Conservation (phyloP, 306 rosid genomes). For the Corylus americana region DNA sequence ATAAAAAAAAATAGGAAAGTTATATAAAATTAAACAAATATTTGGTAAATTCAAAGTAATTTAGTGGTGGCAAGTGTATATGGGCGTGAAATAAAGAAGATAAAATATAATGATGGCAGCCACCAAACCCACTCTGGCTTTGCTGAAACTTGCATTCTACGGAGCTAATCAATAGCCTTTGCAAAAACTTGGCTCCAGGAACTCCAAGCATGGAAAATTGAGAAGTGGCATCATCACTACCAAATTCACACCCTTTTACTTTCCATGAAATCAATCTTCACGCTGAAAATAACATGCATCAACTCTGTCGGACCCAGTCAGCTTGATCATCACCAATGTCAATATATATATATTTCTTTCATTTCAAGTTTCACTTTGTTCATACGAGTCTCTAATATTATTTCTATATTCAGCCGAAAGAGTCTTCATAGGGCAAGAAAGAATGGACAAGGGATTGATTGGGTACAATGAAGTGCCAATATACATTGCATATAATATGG, state of each 20-base stretch:
- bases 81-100: constrained; percentile 22
- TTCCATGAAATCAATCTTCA: constrained; percentile 4
- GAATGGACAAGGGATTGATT: no score
- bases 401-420: no score
- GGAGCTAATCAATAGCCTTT: constrained; percentile 34
- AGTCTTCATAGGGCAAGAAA: no score
- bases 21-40: neutral
- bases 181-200: constrained; percentile 20
- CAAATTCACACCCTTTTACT: neutral
- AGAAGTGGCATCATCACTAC: neutral
- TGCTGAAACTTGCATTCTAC: constrained; percentile 47
- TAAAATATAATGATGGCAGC: constrained; percentile 40
- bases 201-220: neutral
- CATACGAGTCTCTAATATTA: no score
- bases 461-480: no score
- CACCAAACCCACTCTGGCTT: constrained; percentile 43
- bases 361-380: neutral
- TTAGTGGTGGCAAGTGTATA: neutral
- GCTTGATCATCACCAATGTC: neutral
- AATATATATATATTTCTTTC: neutral
- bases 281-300: constrained; percentile 1
- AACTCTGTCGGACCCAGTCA: neutral
- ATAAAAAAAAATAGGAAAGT: neutral
- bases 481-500: no score
- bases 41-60: neutral